Base-by-base conservation (phyloP, 352 stramenopile species). In the Pythium vanterpoolii region DNA sequence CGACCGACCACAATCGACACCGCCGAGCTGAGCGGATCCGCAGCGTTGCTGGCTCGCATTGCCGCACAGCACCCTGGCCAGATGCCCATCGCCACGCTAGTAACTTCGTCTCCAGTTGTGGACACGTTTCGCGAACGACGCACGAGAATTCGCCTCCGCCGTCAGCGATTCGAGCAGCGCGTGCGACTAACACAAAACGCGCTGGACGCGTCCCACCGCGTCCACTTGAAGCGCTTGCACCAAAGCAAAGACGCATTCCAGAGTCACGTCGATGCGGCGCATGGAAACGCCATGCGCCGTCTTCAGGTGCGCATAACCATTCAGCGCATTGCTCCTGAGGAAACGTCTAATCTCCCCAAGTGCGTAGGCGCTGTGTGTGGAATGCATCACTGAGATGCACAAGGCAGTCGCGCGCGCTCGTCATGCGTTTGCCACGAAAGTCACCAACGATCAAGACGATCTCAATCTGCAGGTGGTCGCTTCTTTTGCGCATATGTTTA, bases 361-460 rank as follows among this genome's bases (percentile, higher is more conserved):
- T n/a, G n/a, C n/a, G n/a, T n/a, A 62, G 55, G 56, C 56, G 47
- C 39, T 64, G 18, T 57, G 52, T 18, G 56, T 57, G 7, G 56
- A 64, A 39, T 64, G 56, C 21, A 27, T 64, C 18, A 40, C 56
- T 13, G 56, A 64, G 42, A 64, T 64, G 46, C 38, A 55, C 47
- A 64, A 64, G 42, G 56, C 56, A 9, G 30, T 57, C 33, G 31
- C 33, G 19, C 56, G 56, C 4, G 56, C 54, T 30, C 44, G 27
- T 2, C 19, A 26, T 8, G 54, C 26, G 23, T 51, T 33, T 8
- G 45, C 54, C 6, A 38, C 24, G 13, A n/a, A 39, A 18, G 40
- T 16, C 53, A 45, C 24, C 21, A 38, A 5, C 39, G 51, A 58
- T 19, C 45, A 56, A n/a, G 23, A 56, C 18, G 33, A 63, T 30